Conservation (phyloP, 176 grass and related monocot genomes). For the Aegilops longissima region DNA sequence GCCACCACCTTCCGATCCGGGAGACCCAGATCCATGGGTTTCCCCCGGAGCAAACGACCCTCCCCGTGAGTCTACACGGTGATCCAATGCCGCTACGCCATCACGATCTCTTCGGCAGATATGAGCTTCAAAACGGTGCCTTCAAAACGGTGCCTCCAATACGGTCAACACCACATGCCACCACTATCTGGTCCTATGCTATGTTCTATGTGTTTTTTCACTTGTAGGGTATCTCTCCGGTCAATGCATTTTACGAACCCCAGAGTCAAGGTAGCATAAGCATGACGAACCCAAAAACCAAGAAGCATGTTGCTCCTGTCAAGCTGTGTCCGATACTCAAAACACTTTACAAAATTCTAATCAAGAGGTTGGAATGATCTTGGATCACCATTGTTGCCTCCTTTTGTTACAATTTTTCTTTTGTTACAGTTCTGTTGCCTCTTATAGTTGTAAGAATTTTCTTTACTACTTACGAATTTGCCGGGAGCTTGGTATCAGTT, state of each 20-base stretch:
- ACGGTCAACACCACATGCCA: no score
- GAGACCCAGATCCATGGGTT: no score
- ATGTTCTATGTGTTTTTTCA: background rate
- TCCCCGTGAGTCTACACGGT: no score
- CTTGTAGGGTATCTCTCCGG: conserved; percentile 75
- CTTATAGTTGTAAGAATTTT: background rate
- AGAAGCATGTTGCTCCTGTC: conserved; percentile 75
- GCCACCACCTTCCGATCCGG: no score
- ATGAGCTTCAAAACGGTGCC: no score
- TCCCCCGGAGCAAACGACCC: no score
- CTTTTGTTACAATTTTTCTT: no score
- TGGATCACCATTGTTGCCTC: background rate
- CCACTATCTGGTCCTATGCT: no score
- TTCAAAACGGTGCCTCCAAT: no score
- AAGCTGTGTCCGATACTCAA: conserved; percentile 86
- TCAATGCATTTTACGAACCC: conserved; percentile 92
- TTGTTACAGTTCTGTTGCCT: background rate
- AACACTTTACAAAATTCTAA: conserved; percentile 88
- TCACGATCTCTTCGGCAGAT: no score
- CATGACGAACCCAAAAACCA: conserved; percentile 75
- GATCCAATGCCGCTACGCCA: no score
- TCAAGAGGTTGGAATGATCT: conserved; percentile 58
- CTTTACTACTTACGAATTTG: conserved; percentile 9
- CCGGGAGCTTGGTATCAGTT: conserved; percentile 62
- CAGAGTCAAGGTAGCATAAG: conserved; percentile 75